Percentiles rank a stretch among this genome's conserved stretches.
Evolutionary conservation across 2,329 filamentous ascomycete genomes (phyloP).

Genomic region (Talaromyces sp.): DNA sequence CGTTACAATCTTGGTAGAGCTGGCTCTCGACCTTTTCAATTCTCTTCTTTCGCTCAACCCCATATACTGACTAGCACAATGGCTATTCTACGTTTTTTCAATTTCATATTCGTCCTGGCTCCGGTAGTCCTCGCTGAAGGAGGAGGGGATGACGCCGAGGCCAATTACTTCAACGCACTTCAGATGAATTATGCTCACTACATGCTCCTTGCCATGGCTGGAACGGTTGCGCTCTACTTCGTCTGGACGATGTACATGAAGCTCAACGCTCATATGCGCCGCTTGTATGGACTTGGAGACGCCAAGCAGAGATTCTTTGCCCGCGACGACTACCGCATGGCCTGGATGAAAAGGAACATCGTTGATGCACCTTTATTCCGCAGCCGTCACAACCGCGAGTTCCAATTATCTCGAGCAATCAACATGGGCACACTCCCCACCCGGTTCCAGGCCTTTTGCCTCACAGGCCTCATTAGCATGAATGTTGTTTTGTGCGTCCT

Average conservation of each 20-base stretch:
- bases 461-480: constrained; percentile 36
- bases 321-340: constrained; percentile 50
- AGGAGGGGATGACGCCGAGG: neutral
- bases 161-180: constrained; percentile 1
- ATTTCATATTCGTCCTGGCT: constrained; percentile 4
- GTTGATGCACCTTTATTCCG: constrained; percentile 42
- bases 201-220: constrained; percentile 53
- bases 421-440: constrained; percentile 43
- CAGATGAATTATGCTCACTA: constrained; percentile 41
- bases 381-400: constrained; percentile 39
- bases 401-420: constrained; percentile 37
- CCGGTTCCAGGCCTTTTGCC: constrained; percentile 39
- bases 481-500: constrained; percentile 47
- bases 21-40: constrained; percentile 2
- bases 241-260: constrained; percentile 60
- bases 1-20: constrained; percentile 1
- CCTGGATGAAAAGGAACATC: constrained; percentile 64
- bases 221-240: constrained; percentile 55
- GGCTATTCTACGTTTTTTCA: neutral
- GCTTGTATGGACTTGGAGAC: constrained; percentile 69
- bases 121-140: constrained; percentile 3
- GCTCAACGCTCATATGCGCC: constrained; percentile 63
- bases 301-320: constrained; percentile 76
- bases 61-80: neutral
- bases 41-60: neutral